Evolutionary conservation across 1,284 basidiomycete species (phyloP).

Genomic region (Cerioporus squamosus): DNA sequence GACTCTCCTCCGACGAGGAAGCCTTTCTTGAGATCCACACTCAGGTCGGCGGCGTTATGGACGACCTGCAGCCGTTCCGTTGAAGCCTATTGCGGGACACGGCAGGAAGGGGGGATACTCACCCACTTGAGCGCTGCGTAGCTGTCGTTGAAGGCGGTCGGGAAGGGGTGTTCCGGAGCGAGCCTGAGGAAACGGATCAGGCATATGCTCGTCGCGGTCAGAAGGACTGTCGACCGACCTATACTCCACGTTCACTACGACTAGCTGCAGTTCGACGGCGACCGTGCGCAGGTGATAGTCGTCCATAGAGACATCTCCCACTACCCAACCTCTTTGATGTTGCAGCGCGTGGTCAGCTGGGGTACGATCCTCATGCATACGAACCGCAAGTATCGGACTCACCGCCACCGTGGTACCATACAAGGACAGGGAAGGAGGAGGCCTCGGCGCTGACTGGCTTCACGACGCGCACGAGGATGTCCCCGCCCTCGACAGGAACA

Average conservation of each 20-base stretch:
- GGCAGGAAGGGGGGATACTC: not conserved
- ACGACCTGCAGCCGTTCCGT: not conserved
- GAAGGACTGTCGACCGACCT: slow-evolving; percentile 5
- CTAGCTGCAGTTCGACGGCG: slow-evolving; percentile 22
- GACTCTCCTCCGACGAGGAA: slow-evolving; percentile 31
- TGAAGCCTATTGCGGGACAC: not conserved
- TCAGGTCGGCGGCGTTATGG: slow-evolving; percentile 4
- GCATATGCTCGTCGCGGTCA: not conserved
- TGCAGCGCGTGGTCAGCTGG: not conserved
- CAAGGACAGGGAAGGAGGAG: slow-evolving; percentile 6
- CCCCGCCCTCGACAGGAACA: not conserved
- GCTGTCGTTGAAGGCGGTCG: slow-evolving; percentile 20
- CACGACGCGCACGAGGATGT: not conserved
- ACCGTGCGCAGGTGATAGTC: slow-evolving; percentile 21
- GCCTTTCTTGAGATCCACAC: slow-evolving; percentile 17
- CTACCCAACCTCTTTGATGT: slow-evolving; percentile 8
- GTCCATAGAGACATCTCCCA: slow-evolving; percentile 20
- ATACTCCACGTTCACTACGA: slow-evolving; percentile 27
- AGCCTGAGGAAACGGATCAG: slow-evolving; percentile 1
- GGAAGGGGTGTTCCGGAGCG: slow-evolving; percentile 26
- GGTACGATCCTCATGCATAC: too few species aligned
- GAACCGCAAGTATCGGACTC: not conserved
- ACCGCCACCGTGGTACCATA: slow-evolving; percentile 16
- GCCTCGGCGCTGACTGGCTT: not conserved
- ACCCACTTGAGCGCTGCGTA: slow-evolving; percentile 30